phyloP scores from a whole-genome alignment of 345 rosid genomes.

The Hypericum androsaemum region DNA sequence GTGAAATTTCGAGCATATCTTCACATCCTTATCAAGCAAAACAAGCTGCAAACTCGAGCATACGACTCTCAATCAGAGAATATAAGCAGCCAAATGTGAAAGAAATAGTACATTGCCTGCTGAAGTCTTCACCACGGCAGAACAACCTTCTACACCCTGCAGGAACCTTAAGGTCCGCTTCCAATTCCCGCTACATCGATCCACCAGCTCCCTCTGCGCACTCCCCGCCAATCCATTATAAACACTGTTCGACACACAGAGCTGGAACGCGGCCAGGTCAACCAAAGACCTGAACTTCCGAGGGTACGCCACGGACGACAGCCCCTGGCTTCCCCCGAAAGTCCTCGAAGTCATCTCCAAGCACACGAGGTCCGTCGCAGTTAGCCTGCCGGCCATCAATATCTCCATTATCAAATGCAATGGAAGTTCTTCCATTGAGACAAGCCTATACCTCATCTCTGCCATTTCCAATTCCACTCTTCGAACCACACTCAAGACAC shows the following conservation, averaged over 20 bases:
- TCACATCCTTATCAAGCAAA: not conserved
- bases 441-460: slow-evolving; percentile 39
- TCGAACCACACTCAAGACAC: not conserved
- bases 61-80: slow-evolving; percentile 5
- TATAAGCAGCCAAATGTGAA: slow-evolving; percentile 10
- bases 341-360: slow-evolving; percentile 72
- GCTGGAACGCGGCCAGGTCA: slow-evolving; percentile 73
- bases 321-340: slow-evolving; percentile 56
- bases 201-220: slow-evolving; percentile 51
- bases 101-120: slow-evolving; percentile 80
- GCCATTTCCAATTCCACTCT: slow-evolving; percentile 38
- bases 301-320: slow-evolving; percentile 25
- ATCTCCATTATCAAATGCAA: slow-evolving; percentile 84
- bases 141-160: slow-evolving; percentile 71
- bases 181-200: slow-evolving; percentile 80
- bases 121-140: slow-evolving; percentile 65
- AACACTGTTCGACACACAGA: slow-evolving; percentile 44
- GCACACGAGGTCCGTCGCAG: slow-evolving; percentile 51
- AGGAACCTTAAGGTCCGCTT: slow-evolving; percentile 79
- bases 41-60: not conserved
- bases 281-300: slow-evolving; percentile 63
- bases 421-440: slow-evolving; percentile 70
- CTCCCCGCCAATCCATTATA: slow-evolving; percentile 44
- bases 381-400: slow-evolving; percentile 56
- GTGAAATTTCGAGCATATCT: not conserved